A percentile compares a stretch with the other conserved stretches of the same genome.
phyloP scores from a whole-genome alignment of 2,329 filamentous ascomycete genomes.

The Penicillium sp. region DNA sequence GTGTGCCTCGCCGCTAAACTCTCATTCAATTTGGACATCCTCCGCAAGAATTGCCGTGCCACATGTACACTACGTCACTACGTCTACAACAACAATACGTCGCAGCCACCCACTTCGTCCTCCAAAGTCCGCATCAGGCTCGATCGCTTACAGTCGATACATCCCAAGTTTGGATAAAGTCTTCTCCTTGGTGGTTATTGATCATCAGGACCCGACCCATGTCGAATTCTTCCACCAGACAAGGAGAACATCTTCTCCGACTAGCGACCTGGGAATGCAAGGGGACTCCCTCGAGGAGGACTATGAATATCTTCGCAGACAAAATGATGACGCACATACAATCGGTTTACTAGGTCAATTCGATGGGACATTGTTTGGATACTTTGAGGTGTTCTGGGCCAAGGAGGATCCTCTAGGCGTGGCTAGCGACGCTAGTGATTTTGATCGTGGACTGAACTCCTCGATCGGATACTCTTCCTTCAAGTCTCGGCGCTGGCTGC shows the following conservation, averaged over 20 bases:
- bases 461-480: constrained; percentile 1
- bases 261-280: background rate
- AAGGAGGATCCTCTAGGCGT: constrained; percentile 1
- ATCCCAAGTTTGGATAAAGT: background rate
- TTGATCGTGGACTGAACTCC: constrained; percentile 1
- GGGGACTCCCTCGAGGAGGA: background rate
- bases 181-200: background rate
- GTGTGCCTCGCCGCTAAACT: background rate
- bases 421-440: background rate
- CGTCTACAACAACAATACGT: background rate
- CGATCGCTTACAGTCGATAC: background rate
- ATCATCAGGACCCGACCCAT: background rate
- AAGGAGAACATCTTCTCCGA: background rate
- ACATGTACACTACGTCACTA: constrained; percentile 1
- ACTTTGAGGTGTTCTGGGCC: constrained; percentile 2
- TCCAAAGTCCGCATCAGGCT: background rate
- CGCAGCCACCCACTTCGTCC: constrained; percentile 1
- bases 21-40: background rate
- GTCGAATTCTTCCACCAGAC: background rate
- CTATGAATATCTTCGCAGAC: background rate
- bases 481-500: background rate
- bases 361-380: background rate
- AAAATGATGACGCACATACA: background rate
- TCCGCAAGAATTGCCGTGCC: background rate
- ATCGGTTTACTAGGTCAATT: background rate